Conservation (phyloP, 2,329 filamentous ascomycete species). For the Aspergillus phoenicis region DNA sequence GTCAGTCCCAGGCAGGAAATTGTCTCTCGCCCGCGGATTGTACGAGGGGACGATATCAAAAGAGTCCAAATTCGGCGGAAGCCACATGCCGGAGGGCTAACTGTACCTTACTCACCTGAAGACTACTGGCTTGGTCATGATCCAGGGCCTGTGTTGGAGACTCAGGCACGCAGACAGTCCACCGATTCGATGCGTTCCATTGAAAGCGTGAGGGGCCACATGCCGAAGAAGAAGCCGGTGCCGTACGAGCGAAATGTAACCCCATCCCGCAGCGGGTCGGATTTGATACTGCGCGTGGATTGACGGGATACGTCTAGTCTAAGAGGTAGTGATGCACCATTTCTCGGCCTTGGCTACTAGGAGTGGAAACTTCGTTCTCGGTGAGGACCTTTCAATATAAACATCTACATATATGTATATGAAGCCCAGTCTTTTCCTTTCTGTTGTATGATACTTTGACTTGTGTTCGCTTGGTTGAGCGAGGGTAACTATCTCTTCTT, state of each 20-base stretch:
- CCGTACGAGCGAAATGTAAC: slow-evolving; percentile 34
- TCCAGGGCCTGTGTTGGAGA: slow-evolving; percentile 4
- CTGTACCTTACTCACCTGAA: slow-evolving; percentile 32
- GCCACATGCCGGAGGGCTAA: slow-evolving; percentile 27
- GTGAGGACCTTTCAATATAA: background rate
- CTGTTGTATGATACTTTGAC: slow-evolving; percentile 3
- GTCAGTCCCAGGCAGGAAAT: slow-evolving; percentile 33
- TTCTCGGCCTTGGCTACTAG: background rate
- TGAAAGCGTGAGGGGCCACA: slow-evolving; percentile 10
- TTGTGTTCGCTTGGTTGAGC: background rate
- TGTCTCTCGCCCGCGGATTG: slow-evolving; percentile 36
- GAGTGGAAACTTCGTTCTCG: background rate
- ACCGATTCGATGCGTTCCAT: slow-evolving; percentile 11
- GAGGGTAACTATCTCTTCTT: background rate
- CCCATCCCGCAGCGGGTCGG: slow-evolving; percentile 33
- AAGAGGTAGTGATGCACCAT: background rate
- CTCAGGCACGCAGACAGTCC: slow-evolving; percentile 7
- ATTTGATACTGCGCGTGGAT: slow-evolving; percentile 38
- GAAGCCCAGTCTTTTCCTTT: background rate
- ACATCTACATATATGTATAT: too few relatives aligned
- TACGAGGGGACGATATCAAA: slow-evolving; percentile 37
- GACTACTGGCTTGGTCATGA: slow-evolving; percentile 32
- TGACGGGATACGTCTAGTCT: slow-evolving; percentile 13
- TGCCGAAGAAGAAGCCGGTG: slow-evolving; percentile 27
- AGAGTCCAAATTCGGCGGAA: slow-evolving; percentile 34